Evolutionary conservation across 2,329 filamentous ascomycete species (phyloP), one percentile per base, ranked within the genome.

Genomic region (Pestalotiopsis sp.): DNA sequence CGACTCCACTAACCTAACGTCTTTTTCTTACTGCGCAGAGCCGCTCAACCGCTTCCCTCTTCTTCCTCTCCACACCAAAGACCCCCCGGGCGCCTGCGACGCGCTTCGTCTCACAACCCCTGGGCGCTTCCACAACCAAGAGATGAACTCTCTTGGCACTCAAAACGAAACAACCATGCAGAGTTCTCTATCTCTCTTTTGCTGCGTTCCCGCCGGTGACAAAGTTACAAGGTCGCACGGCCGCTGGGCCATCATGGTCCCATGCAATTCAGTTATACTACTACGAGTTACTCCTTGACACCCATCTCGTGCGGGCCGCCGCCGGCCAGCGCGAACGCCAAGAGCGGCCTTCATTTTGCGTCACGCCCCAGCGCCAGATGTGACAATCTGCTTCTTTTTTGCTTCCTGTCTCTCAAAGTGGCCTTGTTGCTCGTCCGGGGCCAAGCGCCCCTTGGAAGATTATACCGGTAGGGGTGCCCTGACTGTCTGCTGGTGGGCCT

Each of bases 101-200:
- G 48, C 48, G 48, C 62, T 22, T 26, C 62, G 62, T 65, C 62
- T 65, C 48, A 57, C 14, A 55, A 56, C 62, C 62, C 62, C 48
- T 52, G 60, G 26, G 17, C 13, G 11, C 26, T 65, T 24, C 62
- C n/a, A 24, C 20, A 38, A 65, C 44, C 35, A 65, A 56, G 48
- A 48, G 44, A 55, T 35, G 40, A 52, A 55, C 62, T 48, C 38
- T 63, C 62, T 65, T 65, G 62, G 62, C 62, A 65, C 20, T 57
- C 62, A 65, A 65, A 65, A 65, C 62, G 40, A 65, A 65, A 65
- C 62, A 65, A 39, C 39, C 44, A 44, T 44, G 10, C 30, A 35
- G 30, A 35, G 30, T 35, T 35, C 30, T 65, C 10, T 52, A 4
- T 17, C 40, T 52, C 6, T 22, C 17, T 22, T n/a, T n/a, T 52